Percentiles rank a stretch among this genome's conserved stretches.
These are phyloP conservation scores for Setomelanomma holmii DNA, from an alignment of 2,329 filamentous ascomycete species.

Conservation along the genomic window DNA sequence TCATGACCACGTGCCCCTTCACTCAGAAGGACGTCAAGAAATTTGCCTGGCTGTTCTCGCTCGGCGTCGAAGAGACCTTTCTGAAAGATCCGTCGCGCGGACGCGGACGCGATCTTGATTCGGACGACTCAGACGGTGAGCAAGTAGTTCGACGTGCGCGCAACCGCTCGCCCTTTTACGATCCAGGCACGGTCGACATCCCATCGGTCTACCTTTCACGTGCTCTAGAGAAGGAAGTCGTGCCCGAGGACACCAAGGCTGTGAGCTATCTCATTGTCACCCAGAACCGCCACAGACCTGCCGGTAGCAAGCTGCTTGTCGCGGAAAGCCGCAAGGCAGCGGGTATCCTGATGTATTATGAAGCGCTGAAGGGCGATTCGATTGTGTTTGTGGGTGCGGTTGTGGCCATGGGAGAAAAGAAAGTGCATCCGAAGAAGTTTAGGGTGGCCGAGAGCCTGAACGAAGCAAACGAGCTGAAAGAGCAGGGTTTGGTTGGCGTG, in stretches of 20 bases:
- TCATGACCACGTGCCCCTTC: slow-evolving; percentile 34
- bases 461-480: slow-evolving; percentile 12
- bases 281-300: slow-evolving; percentile 13
- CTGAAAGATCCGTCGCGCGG: slow-evolving; percentile 7
- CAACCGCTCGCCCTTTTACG: slow-evolving; percentile 14
- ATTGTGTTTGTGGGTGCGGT: slow-evolving; percentile 29
- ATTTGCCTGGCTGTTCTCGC: slow-evolving; percentile 28
- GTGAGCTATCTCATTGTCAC: slow-evolving; percentile 25
- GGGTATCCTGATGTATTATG: slow-evolving; percentile 30
- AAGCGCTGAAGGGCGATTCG: slow-evolving; percentile 26
- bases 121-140: slow-evolving; percentile 7
- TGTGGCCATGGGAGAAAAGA: slow-evolving; percentile 9
- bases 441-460: slow-evolving; percentile 26
- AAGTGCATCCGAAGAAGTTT: slow-evolving; percentile 15
- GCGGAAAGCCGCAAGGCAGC: slow-evolving; percentile 34
- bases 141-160: slow-evolving; percentile 8
- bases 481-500: slow-evolving; percentile 22
- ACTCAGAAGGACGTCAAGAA: slow-evolving; percentile 32
- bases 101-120: background rate
- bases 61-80: slow-evolving; percentile 23
- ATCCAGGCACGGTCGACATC: slow-evolving; percentile 13
- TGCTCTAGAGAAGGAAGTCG: slow-evolving; percentile 22
- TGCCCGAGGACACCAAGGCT: slow-evolving; percentile 21
- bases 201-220: slow-evolving; percentile 27
- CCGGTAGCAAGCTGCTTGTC: slow-evolving; percentile 23